Evolutionary conservation across 805 yeast species (phyloP).

Genomic region (Candida takata): DNA sequence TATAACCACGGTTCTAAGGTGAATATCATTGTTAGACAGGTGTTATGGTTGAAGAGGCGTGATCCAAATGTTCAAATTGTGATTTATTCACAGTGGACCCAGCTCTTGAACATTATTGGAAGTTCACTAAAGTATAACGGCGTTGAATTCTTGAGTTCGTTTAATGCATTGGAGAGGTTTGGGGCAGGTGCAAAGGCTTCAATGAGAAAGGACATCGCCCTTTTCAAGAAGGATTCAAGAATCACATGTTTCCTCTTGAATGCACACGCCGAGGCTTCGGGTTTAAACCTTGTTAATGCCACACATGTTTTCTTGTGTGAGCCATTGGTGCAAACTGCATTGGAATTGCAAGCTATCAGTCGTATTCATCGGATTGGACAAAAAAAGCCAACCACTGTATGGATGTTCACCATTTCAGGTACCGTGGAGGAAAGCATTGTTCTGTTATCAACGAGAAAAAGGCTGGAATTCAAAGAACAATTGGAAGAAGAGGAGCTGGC

Average conservation of each 20-base stretch:
- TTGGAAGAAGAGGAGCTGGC: slow-evolving; percentile 52
- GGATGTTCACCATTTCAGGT: slow-evolving; percentile 82
- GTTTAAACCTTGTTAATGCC: slow-evolving; percentile 86
- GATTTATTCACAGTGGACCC: slow-evolving; percentile 85
- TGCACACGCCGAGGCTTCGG: slow-evolving; percentile 84
- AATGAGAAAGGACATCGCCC: slow-evolving; percentile 35
- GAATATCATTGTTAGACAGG: slow-evolving; percentile 72
- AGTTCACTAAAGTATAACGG: slow-evolving; percentile 56
- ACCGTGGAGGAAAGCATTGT: slow-evolving; percentile 89
- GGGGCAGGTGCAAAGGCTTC: not conserved
- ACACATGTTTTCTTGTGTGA: slow-evolving; percentile 89
- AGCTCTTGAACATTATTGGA: slow-evolving; percentile 58
- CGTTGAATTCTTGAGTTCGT: slow-evolving; percentile 51
- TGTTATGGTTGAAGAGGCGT: slow-evolving; percentile 50
- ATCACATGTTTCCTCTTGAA: slow-evolving; percentile 83
- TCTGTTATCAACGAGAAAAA: slow-evolving; percentile 53
- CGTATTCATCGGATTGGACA: slow-evolving; percentile 94
- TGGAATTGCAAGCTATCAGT: slow-evolving; percentile 88
- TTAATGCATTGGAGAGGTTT: slow-evolving; percentile 12
- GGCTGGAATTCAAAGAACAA: slow-evolving; percentile 32
- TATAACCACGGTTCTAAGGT: slow-evolving; percentile 77
- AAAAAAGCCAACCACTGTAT: slow-evolving; percentile 68
- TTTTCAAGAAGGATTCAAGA: slow-evolving; percentile 50
- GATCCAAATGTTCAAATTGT: slow-evolving; percentile 62
- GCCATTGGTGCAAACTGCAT: slow-evolving; percentile 80